phyloP scores from a whole-genome alignment of 179 eudicot genomes.

The Amaranthus tricolor region DNA sequence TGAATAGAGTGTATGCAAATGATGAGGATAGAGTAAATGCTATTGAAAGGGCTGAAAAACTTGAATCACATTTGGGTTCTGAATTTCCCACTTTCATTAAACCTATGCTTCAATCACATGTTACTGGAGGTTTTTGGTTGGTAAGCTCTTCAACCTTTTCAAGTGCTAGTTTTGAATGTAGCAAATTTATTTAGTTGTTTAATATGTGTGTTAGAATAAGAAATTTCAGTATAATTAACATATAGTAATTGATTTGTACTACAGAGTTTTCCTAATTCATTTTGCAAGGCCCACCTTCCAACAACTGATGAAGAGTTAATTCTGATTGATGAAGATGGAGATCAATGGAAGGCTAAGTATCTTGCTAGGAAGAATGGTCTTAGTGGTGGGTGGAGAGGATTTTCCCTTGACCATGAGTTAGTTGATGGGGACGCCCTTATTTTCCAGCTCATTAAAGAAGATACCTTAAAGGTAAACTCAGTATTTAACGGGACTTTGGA shows the following conservation, averaged over 20 bases:
- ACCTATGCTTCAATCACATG: constrained; percentile 72
- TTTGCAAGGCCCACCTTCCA: constrained; percentile 14
- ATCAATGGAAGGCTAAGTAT: constrained; percentile 23
- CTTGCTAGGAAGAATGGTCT: constrained; percentile 29
- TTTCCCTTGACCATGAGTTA: constrained; percentile 28
- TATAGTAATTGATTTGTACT: neutral
- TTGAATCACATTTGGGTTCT: constrained; percentile 27
- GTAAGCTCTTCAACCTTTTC: constrained; percentile 28
- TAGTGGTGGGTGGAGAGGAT: constrained; percentile 47
- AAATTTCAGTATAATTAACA: too few species aligned
- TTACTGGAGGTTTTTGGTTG: constrained; percentile 68
- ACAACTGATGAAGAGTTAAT: neutral
- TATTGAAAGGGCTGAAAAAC: constrained; percentile 43
- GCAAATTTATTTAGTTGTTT: too few species aligned
- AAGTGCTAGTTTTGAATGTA: too few species aligned
- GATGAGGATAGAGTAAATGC: constrained; percentile 19
- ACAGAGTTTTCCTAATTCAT: constrained; percentile 16
- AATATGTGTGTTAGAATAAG: too few species aligned
- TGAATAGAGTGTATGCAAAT: constrained; percentile 20
- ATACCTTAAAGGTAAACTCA: constrained; percentile 17
- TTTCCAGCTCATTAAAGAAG: constrained; percentile 34
- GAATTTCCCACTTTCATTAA: constrained; percentile 44
- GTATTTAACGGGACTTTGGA: too few species aligned
- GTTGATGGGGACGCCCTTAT: constrained; percentile 37
- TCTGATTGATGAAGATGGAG: constrained; percentile 30